These are phyloP conservation scores for Sclerotinia glacialis DNA, from an alignment of 2,329 filamentous ascomycete species.

Conservation along the genomic window DNA sequence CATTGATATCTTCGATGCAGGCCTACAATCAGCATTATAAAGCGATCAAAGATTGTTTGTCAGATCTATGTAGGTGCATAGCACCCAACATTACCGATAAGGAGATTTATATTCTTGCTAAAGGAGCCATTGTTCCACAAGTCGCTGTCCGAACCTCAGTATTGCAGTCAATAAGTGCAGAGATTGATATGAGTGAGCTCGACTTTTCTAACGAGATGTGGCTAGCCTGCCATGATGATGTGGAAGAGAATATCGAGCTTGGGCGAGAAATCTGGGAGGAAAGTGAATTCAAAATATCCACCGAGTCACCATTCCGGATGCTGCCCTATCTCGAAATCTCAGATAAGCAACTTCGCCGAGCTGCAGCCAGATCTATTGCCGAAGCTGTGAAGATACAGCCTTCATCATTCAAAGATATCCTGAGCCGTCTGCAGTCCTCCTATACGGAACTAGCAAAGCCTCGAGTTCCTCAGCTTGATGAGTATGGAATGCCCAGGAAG, in stretches of 20 bases:
- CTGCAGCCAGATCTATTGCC: constrained; percentile 77
- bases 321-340: constrained; percentile 76
- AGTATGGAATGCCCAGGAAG: constrained; percentile 92
- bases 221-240: constrained; percentile 88
- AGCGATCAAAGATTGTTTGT: constrained; percentile 85
- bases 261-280: constrained; percentile 93
- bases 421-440: constrained; percentile 63
- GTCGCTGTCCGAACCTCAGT: constrained; percentile 77
- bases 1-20: constrained; percentile 80
- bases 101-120: constrained; percentile 74
- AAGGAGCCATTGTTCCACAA: constrained; percentile 76
- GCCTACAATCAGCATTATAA: constrained; percentile 92
- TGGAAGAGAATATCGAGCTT: constrained; percentile 79
- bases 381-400: constrained; percentile 65
- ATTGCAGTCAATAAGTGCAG: constrained; percentile 83
- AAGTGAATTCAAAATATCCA: constrained; percentile 70
- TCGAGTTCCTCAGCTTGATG: constrained; percentile 77
- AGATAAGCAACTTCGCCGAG: constrained; percentile 78
- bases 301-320: constrained; percentile 63
- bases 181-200: constrained; percentile 86
- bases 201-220: constrained; percentile 88
- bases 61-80: constrained; percentile 80
- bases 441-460: constrained; percentile 82
- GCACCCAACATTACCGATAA: constrained; percentile 71
- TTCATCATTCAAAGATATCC: constrained; percentile 57